These are phyloP conservation scores for Fusarium praegraminearum DNA, from an alignment of 2,329 filamentous ascomycete species.

Conservation along the genomic window DNA sequence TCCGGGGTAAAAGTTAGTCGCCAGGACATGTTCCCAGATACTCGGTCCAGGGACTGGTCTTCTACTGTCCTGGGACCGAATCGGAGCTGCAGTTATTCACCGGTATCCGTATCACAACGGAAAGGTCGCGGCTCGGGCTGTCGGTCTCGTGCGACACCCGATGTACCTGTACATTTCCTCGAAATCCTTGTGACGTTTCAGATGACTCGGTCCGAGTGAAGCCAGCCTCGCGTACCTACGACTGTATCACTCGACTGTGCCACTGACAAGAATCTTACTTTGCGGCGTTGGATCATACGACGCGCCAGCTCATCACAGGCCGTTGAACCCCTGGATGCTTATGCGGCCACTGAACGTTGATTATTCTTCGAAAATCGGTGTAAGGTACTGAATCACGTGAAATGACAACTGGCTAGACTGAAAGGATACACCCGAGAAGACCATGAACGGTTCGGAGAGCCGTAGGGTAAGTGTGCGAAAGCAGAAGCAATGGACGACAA, in stretches of 20 bases:
- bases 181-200: too few species aligned
- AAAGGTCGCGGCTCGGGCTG: background rate
- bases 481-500: background rate
- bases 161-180: background rate
- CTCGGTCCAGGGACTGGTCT: background rate
- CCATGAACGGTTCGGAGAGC: rapidly evolving
- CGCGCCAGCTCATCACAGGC: background rate
- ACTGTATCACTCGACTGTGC: background rate
- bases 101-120: background rate
- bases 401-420: rapidly evolving
- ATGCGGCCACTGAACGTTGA: background rate
- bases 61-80: background rate
- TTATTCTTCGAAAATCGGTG: background rate
- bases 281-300: background rate
- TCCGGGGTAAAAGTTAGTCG: background rate
- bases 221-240: background rate
- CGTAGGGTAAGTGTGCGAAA: background rate
- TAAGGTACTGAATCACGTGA: background rate
- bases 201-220: background rate
- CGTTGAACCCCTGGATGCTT: background rate
- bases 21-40: background rate
- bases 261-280: background rate
- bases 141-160: background rate
- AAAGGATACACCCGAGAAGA: background rate
- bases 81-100: background rate